phyloP scores from a whole-genome alignment of 805 yeast species.

The Brettanomyces bruxellensis region DNA sequence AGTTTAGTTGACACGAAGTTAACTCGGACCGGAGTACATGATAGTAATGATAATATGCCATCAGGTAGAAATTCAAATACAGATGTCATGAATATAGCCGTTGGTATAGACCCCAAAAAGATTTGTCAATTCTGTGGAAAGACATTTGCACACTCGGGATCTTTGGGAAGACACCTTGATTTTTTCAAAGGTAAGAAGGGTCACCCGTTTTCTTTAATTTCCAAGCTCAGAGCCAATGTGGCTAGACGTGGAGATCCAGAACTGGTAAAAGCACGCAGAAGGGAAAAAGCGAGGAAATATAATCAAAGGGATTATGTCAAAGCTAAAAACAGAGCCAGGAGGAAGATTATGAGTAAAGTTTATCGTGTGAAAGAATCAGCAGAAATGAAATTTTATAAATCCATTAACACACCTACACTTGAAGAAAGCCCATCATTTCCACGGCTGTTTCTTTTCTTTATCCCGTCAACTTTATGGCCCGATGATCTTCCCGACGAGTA shows the following conservation, averaged over 20 bases:
- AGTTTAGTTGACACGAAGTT: too few species aligned
- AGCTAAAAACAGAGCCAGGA: slow-evolving; percentile 34
- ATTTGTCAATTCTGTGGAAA: slow-evolving; percentile 45
- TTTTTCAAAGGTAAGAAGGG: slow-evolving; percentile 40
- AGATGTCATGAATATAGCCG: slow-evolving; percentile 8
- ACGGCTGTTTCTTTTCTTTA: slow-evolving; percentile 36
- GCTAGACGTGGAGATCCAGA: slow-evolving; percentile 42
- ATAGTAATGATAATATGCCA: too few species aligned
- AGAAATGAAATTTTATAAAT: slow-evolving; percentile 26
- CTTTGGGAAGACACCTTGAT: slow-evolving; percentile 53
- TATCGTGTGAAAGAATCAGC: slow-evolving; percentile 31
- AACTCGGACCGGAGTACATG: too few species aligned
- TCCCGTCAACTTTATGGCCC: slow-evolving; percentile 41
- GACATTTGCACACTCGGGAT: slow-evolving; percentile 48
- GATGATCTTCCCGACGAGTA: slow-evolving; percentile 42
- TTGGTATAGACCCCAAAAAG: slow-evolving; percentile 24
- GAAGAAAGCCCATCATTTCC: slow-evolving; percentile 41
- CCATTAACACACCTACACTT: slow-evolving; percentile 29
- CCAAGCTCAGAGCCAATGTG: slow-evolving; percentile 36
- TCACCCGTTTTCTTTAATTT: slow-evolving; percentile 44
- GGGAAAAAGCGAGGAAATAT: slow-evolving; percentile 32
- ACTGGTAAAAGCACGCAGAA: slow-evolving; percentile 31
- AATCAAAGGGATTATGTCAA: slow-evolving; percentile 39
- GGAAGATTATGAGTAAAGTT: slow-evolving; percentile 34
- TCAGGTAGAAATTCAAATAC: slow-evolving; percentile 34